Evolutionary conservation across 345 rosid species (phyloP).

Genomic region (Gossypium herbaceum): DNA sequence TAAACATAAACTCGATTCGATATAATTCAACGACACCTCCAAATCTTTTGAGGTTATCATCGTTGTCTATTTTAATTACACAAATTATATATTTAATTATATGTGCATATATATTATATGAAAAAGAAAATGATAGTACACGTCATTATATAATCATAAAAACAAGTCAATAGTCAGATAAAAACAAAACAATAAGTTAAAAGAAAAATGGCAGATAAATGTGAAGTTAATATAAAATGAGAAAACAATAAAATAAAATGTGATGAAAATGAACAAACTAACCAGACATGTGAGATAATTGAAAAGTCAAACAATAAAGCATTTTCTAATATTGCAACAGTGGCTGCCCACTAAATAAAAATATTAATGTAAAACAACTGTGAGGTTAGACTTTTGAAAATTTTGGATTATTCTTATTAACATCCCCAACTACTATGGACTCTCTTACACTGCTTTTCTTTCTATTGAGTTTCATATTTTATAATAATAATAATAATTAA

Average conservation of each 20-base stretch:
- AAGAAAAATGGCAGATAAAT: background rate
- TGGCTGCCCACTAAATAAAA: background rate
- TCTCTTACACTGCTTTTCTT: background rate
- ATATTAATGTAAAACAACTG: background rate
- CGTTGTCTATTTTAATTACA: no score
- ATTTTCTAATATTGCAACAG: background rate
- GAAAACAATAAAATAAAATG: background rate
- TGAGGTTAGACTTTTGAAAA: background rate
- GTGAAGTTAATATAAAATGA: background rate
- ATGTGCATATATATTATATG: no score
- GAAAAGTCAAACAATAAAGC: conserved; percentile 1
- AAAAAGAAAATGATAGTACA: no score
- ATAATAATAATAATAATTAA: background rate
- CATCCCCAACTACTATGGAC: background rate
- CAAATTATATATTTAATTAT: no score
- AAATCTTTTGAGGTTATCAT: no score
- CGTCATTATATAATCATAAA: no score
- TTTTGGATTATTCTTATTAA: background rate
- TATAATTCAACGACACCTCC: no score
- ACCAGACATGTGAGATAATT: background rate
- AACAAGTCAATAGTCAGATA: background rate
- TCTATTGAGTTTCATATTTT: no score
- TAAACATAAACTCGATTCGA: no score
- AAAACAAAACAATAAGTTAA: background rate
- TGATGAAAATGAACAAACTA: background rate